phyloP scores from a whole-genome alignment of 116 monocot species.

The Dioscorea cayenensis region DNA sequence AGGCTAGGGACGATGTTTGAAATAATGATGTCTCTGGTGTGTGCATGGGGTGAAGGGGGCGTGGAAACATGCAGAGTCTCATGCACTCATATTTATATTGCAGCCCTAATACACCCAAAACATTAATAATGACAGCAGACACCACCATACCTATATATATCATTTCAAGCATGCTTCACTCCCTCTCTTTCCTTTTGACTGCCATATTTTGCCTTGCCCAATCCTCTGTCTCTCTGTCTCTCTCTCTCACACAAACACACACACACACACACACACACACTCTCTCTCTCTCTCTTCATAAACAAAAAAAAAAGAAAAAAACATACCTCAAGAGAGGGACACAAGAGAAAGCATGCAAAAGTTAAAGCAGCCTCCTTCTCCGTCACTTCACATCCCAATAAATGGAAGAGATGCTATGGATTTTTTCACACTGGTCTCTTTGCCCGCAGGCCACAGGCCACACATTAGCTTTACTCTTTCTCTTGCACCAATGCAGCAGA shows the following conservation, averaged over 20 bases:
- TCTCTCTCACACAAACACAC: too few species aligned
- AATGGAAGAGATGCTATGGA: neutral
- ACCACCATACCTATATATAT: conserved; percentile 5
- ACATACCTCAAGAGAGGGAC: neutral
- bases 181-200: neutral
- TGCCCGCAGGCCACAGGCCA: conserved; percentile 1
- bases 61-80: neutral
- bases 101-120: too few species aligned
- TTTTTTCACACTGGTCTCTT: neutral
- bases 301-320: neutral
- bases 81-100: neutral
- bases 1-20: too few species aligned
- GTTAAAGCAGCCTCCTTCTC: neutral
- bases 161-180: neutral
- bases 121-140: neutral
- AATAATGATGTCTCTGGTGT: neutral
- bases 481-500: conserved; percentile 12
- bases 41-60: conserved; percentile 1
- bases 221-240: neutral
- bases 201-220: neutral
- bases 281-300: neutral
- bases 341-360: conserved; percentile 4
- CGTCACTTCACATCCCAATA: neutral
- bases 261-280: too few species aligned
- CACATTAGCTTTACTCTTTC: conserved; percentile 6